A percentile compares a stretch with the other conserved stretches of the same genome.
Evolutionary conservation across 116 monocot species (phyloP).

Genomic region (Thalassia testudinum): DNA sequence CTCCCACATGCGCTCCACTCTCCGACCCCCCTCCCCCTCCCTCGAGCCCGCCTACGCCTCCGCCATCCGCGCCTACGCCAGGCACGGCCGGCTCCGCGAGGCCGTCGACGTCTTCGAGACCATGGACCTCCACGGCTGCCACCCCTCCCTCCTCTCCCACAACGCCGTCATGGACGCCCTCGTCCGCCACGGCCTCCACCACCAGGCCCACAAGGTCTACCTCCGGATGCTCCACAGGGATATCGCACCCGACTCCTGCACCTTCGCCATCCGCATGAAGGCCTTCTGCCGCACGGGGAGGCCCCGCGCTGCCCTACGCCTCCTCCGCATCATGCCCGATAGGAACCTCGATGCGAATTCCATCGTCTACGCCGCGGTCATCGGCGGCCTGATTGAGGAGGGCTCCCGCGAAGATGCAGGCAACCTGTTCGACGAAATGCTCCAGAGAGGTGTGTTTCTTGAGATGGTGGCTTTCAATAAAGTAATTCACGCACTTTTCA

Average conservation of each 20-base stretch:
- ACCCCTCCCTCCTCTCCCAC: slow-evolving; percentile 52
- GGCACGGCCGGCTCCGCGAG: slow-evolving; percentile 39
- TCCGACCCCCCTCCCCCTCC: slow-evolving; percentile 16
- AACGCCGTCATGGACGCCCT: slow-evolving; percentile 84
- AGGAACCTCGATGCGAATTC: slow-evolving; percentile 44
- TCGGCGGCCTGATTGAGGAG: slow-evolving; percentile 47
- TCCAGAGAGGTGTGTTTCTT: slow-evolving; percentile 27
- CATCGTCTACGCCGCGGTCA: slow-evolving; percentile 42
- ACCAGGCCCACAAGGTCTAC: slow-evolving; percentile 93
- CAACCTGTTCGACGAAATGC: slow-evolving; percentile 74
- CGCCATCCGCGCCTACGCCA: slow-evolving; percentile 55
- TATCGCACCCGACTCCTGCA: slow-evolving; percentile 57
- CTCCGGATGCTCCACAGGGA: slow-evolving; percentile 66
- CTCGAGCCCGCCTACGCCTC: slow-evolving; percentile 41
- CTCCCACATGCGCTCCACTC: slow-evolving; percentile 39
- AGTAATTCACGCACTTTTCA: slow-evolving; percentile 58
- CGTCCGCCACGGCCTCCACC: slow-evolving; percentile 42
- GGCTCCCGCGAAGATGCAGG: slow-evolving; percentile 30
- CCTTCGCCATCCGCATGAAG: slow-evolving; percentile 71
- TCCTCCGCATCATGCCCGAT: slow-evolving; percentile 54
- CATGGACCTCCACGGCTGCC: slow-evolving; percentile 74
- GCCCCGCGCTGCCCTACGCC: slow-evolving; percentile 56
- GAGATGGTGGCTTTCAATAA: slow-evolving; percentile 72
- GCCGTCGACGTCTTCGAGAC: slow-evolving; percentile 82
- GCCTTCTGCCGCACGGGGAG: slow-evolving; percentile 68